These are phyloP conservation scores for Stenogyne calaminthoides DNA, from an alignment of 305 asterid genomes.

Conservation along the genomic window DNA sequence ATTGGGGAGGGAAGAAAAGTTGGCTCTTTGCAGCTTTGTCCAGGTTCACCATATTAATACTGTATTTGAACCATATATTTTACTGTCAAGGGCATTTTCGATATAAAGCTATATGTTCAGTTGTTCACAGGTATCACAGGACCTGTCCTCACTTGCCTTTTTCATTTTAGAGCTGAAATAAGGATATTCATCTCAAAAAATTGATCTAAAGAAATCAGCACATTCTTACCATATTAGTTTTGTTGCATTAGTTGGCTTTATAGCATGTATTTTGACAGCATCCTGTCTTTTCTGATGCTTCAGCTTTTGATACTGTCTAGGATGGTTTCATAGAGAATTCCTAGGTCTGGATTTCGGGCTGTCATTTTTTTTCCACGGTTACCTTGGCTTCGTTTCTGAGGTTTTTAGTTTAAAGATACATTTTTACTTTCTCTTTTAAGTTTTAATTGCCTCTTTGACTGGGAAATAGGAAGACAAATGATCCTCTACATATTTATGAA, in stretches of 20 bases:
- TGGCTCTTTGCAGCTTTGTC: background rate
- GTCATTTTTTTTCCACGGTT: background rate
- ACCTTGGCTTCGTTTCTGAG: background rate
- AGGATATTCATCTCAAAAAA: constrained; percentile 8
- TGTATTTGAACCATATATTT: background rate
- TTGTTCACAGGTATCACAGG: background rate
- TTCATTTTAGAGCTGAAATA: background rate
- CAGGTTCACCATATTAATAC: background rate
- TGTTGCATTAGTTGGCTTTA: background rate
- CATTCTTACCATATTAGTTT: background rate
- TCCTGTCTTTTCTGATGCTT: background rate
- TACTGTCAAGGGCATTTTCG: background rate
- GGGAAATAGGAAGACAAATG: background rate
- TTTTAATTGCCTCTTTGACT: background rate
- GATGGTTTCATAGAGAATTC: background rate
- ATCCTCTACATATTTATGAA: background rate
- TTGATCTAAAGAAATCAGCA: background rate
- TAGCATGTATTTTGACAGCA: background rate
- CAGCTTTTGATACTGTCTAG: background rate
- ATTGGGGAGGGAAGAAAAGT: background rate
- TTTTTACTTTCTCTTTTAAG: background rate
- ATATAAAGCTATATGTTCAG: background rate
- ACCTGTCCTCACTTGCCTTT: background rate
- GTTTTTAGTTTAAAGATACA: background rate
- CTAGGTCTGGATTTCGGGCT: background rate